These are phyloP conservation scores for Tilletia horrida DNA, from an alignment of 1,284 basidiomycete genomes.

Conservation along the genomic window DNA sequence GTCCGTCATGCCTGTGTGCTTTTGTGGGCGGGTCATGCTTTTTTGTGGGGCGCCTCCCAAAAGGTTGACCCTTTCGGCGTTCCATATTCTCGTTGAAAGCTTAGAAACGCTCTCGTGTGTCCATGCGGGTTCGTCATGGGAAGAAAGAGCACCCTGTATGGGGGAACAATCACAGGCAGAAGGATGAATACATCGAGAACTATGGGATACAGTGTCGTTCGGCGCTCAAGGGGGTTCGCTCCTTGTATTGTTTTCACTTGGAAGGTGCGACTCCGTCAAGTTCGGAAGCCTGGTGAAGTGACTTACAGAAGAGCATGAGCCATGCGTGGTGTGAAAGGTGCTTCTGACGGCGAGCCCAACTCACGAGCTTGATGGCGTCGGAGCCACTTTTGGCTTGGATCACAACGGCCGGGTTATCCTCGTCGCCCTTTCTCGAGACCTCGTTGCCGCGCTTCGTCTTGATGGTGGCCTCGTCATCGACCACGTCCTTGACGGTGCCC, in stretches of 20 bases:
- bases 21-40: too few relatives aligned
- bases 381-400: slow-evolving; percentile 33
- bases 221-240: too few relatives aligned
- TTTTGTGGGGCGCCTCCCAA: too few relatives aligned
- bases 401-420: slow-evolving; percentile 36
- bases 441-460: slow-evolving; percentile 41
- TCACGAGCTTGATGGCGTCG: slow-evolving; percentile 42
- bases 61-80: too few relatives aligned
- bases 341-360: slow-evolving; percentile 16
- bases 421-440: slow-evolving; percentile 33
- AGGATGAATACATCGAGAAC: too few relatives aligned
- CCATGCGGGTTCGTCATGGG: too few relatives aligned
- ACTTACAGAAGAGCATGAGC: not conserved
- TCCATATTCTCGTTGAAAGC: too few relatives aligned
- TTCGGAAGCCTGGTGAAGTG: slow-evolving; percentile 30
- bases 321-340: not conserved
- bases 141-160: too few relatives aligned
- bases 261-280: slow-evolving; percentile 38
- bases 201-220: too few relatives aligned
- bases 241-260: not conserved
- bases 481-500: slow-evolving; percentile 40
- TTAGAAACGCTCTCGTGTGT: too few relatives aligned
- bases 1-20: too few relatives aligned
- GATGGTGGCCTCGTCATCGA: slow-evolving; percentile 32
- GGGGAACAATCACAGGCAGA: too few relatives aligned